A percentile compares a stretch with the other conserved stretches of the same genome.
phyloP scores from a whole-genome alignment of 139 green algal genomes.

The Microglena sp. region DNA sequence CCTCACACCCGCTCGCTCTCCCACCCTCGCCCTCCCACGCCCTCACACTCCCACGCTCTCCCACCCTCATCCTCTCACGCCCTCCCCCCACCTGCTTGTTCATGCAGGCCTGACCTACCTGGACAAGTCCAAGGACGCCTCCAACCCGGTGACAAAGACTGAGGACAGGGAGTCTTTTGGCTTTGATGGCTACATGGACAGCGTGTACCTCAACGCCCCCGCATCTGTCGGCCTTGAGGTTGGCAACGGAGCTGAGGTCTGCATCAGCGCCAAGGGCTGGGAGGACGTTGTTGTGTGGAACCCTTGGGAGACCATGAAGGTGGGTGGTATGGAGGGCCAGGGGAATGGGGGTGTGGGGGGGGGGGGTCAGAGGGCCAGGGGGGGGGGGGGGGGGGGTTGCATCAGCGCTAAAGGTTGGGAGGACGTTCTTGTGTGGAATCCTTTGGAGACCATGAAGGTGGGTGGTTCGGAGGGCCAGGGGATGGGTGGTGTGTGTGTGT shows the following conservation, averaged over 20 bases:
- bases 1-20: not conserved
- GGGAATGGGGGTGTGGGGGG: too few relatives aligned
- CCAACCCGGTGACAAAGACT: constrained; percentile 52
- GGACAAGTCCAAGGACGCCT: constrained; percentile 75
- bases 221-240: constrained; percentile 64
- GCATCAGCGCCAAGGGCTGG: constrained; percentile 44
- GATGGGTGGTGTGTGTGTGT: too few relatives aligned
- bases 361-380: too few relatives aligned
- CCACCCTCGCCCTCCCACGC: not conserved
- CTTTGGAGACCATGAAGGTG: not conserved
- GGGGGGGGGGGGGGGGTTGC: not conserved
- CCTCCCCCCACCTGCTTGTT: not conserved
- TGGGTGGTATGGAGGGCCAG: too few relatives aligned
- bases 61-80: not conserved
- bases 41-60: not conserved
- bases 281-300: constrained; percentile 60
- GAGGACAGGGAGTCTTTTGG: constrained; percentile 54
- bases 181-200: constrained; percentile 38
- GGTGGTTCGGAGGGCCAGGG: too few relatives aligned
- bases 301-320: constrained; percentile 45
- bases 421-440: too few relatives aligned
- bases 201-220: constrained; percentile 74
- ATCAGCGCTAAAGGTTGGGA: constrained; percentile 31
- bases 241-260: constrained; percentile 31
- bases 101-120: constrained; percentile 77